Evolutionary conservation across 345 rosid genomes (phyloP), one percentile per base, ranked within the genome.

Genomic region (Brassica rapa): DNA sequence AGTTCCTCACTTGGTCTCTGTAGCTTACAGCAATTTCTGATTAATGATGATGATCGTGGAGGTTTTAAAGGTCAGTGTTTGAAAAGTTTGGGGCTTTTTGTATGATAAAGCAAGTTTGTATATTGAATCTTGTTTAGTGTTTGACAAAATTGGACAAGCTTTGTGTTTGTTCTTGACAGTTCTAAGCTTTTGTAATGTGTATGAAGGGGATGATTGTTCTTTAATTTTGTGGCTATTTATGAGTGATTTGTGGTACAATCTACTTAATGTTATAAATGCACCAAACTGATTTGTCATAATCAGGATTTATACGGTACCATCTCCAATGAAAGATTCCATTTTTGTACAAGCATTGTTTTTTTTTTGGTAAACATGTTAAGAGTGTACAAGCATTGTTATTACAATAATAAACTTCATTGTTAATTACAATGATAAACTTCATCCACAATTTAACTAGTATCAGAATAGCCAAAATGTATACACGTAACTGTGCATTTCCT

Each of bases 1-100:
- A 82, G 91, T 81, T 55, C 93, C 94, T 79, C 88, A 83, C 84
- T 81, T 88, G 72, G 88, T 89, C 57, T 88, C 84, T 72, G 78
- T 82, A n/a, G 69, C 80, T 72, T 76, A 84, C 57, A 72, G 6
- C 8, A 51, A 67, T 8, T 10, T 25, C 60, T 74, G 59, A 73
- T 78, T 37, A 56, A 15, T n/a, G 6, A 46, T 69, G 55, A 19
- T 66, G 21, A 57, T 8, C 25, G 53, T 14, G 12, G 14, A 46
- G 15, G 53, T 19, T 19, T 19, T 19, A 19, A 57, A 65, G 68
- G 23, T 60, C 51, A 2, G 67, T 79, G 62, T 78, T 25, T 16
- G 8, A 19, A 77, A 39, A 12, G 24, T 29, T 2, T 33, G 1
- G 37, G 59, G 15, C 7, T 53, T 68, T 62, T 70, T 71, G 77